Base-by-base conservation (phyloP, 108 stramenopile genomes). In the Nitzschia putrida region DNA sequence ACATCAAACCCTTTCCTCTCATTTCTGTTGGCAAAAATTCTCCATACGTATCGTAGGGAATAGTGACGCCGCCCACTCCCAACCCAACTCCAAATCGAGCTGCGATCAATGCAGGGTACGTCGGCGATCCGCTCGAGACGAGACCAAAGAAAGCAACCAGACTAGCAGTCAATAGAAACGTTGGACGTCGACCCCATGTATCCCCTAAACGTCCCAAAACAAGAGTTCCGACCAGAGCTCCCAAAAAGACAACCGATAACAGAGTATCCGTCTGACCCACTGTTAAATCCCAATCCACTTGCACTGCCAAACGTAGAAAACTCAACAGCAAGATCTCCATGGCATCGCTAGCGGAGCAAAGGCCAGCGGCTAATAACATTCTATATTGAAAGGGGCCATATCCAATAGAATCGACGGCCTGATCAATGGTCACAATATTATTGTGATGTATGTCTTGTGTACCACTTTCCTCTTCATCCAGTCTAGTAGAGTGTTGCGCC, bases 21-120 rank as follows among this genome's bases (percentile, higher is more conserved):
- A 52, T 34, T 16, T 39, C 16, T 7, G 68, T 66, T 20, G 93
- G 90, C 0, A 91, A 53, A 67, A 87, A 85, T 69, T 94, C 90
- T 22, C 82, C 88, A 38, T 87, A 76, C n/a, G 87, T 81, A 59
- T 94, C 93, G 69, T 90, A 94, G 44, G 90, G 85, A 12, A 94
- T 84, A 4, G 82, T 84, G 16, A 88, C 55, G 7, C 93, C 93
- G 10, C 93, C 93, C 7, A 94, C 81, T 2, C 90, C 90, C 51
- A 94, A 84, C 24, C 92, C 92, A 57, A 91, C 89, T 64, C 83
- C 63, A 24, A 83, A 78, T 13, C 92, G 64, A 39, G 76, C 59
- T 5, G 78, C 51, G 21, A 94, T 11, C 38, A 94, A 52, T 23
- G 57, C 56, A 5, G 51, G 18, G 66, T 69, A 88, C 6, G 61